A percentile compares a stretch with the other conserved stretches of the same genome.
These are phyloP conservation scores for Heterobasidion annosum DNA, from an alignment of 1,284 basidiomycete genomes.

Conservation along the genomic window DNA sequence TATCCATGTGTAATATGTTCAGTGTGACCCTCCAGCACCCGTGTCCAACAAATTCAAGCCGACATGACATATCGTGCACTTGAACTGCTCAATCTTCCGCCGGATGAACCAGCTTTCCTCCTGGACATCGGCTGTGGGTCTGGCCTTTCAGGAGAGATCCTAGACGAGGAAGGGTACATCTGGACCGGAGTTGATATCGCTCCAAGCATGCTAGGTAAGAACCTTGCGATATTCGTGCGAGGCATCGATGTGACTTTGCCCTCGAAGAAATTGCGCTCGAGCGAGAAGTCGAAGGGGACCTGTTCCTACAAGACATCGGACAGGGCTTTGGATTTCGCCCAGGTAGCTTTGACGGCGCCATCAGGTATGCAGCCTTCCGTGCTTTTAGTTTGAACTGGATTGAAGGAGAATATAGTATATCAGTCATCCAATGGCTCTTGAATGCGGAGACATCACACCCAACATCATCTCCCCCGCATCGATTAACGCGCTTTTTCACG, in stretches of 20 bases:
- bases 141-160: constrained; percentile 95
- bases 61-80: constrained; percentile 97
- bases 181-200: constrained; percentile 97
- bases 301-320: constrained; percentile 89
- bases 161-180: constrained; percentile 89
- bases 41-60: constrained; percentile 95
- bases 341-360: constrained; percentile 96
- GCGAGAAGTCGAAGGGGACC: constrained; percentile 87
- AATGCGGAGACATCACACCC: constrained; percentile 94
- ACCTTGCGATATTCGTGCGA: background rate
- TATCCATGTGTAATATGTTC: background rate
- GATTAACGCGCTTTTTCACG: constrained; percentile 91
- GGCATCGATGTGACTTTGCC: background rate
- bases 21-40: constrained; percentile 48
- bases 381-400: background rate
- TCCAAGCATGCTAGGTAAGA: constrained; percentile 90
- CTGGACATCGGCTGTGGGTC: constrained; percentile 98
- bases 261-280: constrained; percentile 84
- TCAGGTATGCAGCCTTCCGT: constrained; percentile 53
- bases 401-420: constrained; percentile 55
- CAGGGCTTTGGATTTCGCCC: constrained; percentile 93
- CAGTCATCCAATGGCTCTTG: constrained; percentile 96
- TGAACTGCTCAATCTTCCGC: constrained; percentile 82
- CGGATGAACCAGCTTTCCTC: constrained; percentile 70
- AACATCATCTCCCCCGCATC: constrained; percentile 86